These are phyloP conservation scores for Rhizopus arrhizus DNA, from an alignment of 371 early-diverging fungal genomes.

Conservation along the genomic window DNA sequence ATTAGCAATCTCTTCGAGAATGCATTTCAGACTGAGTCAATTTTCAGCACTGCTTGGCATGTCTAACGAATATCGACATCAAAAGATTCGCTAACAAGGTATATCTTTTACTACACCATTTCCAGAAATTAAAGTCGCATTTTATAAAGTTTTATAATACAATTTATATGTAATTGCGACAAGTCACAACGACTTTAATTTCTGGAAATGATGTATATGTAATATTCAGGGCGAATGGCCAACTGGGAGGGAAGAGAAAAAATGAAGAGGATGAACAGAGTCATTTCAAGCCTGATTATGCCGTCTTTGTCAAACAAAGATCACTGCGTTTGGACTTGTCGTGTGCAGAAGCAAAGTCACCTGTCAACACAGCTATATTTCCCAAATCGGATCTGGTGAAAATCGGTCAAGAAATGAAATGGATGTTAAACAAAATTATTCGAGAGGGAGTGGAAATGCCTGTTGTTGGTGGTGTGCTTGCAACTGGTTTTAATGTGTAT, in stretches of 20 bases:
- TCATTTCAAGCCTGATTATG: slow-evolving; percentile 4
- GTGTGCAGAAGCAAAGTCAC: slow-evolving; percentile 14
- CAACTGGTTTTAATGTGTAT: neutral
- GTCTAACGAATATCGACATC: too few species aligned
- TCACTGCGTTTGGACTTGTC: slow-evolving; percentile 4
- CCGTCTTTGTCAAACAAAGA: neutral
- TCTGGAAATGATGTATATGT: too few species aligned
- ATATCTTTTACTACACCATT: neutral
- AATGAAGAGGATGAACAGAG: neutral
- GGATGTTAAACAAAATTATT: slow-evolving; percentile 12
- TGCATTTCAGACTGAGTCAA: too few species aligned
- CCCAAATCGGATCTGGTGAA: slow-evolving; percentile 12
- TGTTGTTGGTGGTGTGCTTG: slow-evolving; percentile 13
- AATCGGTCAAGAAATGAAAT: slow-evolving; percentile 13
- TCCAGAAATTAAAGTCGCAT: too few species aligned
- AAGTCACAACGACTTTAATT: too few species aligned
- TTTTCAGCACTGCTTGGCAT: too few species aligned
- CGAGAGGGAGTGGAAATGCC: slow-evolving; percentile 5
- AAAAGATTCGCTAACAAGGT: neutral
- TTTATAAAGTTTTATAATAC: too few species aligned
- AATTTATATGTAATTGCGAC: too few species aligned
- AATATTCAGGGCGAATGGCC: slow-evolving; percentile 5
- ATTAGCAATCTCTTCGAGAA: too few species aligned
- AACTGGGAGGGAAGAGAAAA: slow-evolving; percentile 3
- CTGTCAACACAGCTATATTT: slow-evolving; percentile 3